Conservation (phyloP, 495 filamentous ascomycete species). For the Lepraria neglecta region DNA sequence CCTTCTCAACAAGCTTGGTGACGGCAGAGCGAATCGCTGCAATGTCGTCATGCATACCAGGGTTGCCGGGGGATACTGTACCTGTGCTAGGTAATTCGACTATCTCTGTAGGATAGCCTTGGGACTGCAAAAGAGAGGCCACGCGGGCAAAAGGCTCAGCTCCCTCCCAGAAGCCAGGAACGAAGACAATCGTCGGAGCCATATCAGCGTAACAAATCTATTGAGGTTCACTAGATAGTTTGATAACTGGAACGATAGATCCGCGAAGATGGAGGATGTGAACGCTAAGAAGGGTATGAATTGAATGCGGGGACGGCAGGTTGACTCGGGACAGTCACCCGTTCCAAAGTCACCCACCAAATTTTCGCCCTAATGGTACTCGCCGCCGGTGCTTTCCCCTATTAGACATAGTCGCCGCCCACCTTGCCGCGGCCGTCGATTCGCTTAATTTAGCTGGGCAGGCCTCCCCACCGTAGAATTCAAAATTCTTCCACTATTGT, state of each 20-base stretch:
- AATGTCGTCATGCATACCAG: conserved; percentile 29
- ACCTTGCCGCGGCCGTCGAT: no score
- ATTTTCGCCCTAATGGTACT: no score
- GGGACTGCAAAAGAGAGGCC: conserved; percentile 15
- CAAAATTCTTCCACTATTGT: no score
- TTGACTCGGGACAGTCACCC: no score
- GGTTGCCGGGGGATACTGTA: conserved; percentile 24
- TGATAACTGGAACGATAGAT: background rate
- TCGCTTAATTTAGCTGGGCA: no score
- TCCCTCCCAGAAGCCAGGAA: conserved; percentile 34
- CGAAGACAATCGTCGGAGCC: conserved; percentile 29
- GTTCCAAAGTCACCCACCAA: no score
- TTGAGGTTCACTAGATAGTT: background rate
- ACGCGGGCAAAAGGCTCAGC: conserved; percentile 27
- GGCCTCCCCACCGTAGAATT: no score
- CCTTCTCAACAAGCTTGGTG: conserved; percentile 17
- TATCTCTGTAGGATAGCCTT: conserved; percentile 21
- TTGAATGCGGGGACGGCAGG: no score
- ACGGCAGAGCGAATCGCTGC: conserved; percentile 25
- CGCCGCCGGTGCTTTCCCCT: no score
- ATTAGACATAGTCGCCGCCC: no score
- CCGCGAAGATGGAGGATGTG: no score
- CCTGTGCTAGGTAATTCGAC: conserved; percentile 26
- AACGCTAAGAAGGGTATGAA: no score
- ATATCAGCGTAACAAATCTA: conserved; percentile 1